These are phyloP conservation scores for Backusella westeae DNA, from an alignment of 192 early-diverging fungal genomes.

Conservation along the genomic window DNA sequence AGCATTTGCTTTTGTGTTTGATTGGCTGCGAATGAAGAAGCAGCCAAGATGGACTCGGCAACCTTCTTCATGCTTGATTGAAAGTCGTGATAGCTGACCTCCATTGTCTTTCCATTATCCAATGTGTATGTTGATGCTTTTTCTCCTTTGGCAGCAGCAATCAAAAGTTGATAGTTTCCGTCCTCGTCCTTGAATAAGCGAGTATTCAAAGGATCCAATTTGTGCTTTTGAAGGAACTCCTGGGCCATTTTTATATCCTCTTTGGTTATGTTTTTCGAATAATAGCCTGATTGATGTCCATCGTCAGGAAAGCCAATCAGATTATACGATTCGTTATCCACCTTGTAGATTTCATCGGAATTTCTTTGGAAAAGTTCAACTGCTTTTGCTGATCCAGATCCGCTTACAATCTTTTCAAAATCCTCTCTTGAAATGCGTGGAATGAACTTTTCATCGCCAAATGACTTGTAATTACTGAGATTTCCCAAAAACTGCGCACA, in stretches of 20 bases:
- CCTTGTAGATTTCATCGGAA: slow-evolving; percentile 40
- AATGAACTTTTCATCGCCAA: slow-evolving; percentile 63
- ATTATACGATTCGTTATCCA: slow-evolving; percentile 35
- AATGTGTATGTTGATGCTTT: slow-evolving; percentile 16
- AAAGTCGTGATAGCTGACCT: slow-evolving; percentile 48
- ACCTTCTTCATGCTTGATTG: slow-evolving; percentile 31
- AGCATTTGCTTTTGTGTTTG: slow-evolving; percentile 51
- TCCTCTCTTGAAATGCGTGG: slow-evolving; percentile 41
- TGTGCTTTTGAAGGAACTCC: slow-evolving; percentile 26
- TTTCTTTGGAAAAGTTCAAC: slow-evolving; percentile 25
- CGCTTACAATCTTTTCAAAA: slow-evolving; percentile 44
- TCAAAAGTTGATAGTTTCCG: slow-evolving; percentile 19
- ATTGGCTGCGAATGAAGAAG: slow-evolving; percentile 49
- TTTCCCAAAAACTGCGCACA: slow-evolving; percentile 46
- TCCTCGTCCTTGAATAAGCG: slow-evolving; percentile 34
- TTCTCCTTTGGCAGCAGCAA: slow-evolving; percentile 38
- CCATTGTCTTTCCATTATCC: slow-evolving; percentile 35
- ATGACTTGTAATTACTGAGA: slow-evolving; percentile 56
- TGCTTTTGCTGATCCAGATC: slow-evolving; percentile 25
- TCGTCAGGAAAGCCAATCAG: slow-evolving; percentile 58
- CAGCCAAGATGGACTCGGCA: slow-evolving; percentile 37
- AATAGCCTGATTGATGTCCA: slow-evolving; percentile 57
- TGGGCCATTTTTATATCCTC: slow-evolving; percentile 42
- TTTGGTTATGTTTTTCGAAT: slow-evolving; percentile 46
- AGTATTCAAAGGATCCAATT: slow-evolving; percentile 27